Evolutionary conservation across 2,329 filamentous ascomycete genomes (phyloP).

Genomic region (Xylaria sp.): DNA sequence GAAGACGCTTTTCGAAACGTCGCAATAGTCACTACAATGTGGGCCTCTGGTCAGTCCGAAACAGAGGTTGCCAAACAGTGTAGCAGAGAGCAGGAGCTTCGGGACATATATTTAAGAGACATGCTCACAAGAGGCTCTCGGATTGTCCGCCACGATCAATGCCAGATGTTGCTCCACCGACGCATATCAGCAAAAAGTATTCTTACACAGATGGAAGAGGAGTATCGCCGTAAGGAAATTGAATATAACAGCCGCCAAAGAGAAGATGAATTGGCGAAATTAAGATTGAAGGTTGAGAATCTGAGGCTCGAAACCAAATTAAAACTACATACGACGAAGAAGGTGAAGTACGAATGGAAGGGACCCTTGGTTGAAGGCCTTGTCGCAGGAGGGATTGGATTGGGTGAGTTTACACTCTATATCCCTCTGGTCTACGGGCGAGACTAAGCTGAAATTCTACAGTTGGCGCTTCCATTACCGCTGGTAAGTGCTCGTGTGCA

Average conservation of each 20-base stretch:
- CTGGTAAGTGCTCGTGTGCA: slow-evolving; percentile 17
- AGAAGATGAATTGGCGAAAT: background rate
- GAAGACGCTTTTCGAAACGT: slow-evolving; percentile 26
- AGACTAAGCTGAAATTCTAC: background rate
- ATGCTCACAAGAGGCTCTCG: slow-evolving; percentile 13
- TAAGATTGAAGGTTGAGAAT: slow-evolving; percentile 20
- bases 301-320: slow-evolving; percentile 9
- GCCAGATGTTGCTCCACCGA: slow-evolving; percentile 3
- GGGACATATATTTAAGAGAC: slow-evolving; percentile 12
- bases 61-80: slow-evolving; percentile 14
- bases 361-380: slow-evolving; percentile 6
- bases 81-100: slow-evolving; percentile 22
- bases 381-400: slow-evolving; percentile 15
- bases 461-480: slow-evolving; percentile 24
- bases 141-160: slow-evolving; percentile 2
- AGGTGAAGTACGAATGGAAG: slow-evolving; percentile 22
- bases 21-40: slow-evolving; percentile 24
- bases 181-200: slow-evolving; percentile 6
- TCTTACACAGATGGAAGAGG: background rate
- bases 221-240: slow-evolving; percentile 16
- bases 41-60: background rate
- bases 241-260: slow-evolving; percentile 1
- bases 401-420: background rate
- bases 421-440: background rate
- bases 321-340: slow-evolving; percentile 16